Percentiles rank a stretch among this genome's conserved stretches.
phyloP scores from a whole-genome alignment of 1,284 basidiomycete genomes.

The Ceratobasidium papillatum region DNA sequence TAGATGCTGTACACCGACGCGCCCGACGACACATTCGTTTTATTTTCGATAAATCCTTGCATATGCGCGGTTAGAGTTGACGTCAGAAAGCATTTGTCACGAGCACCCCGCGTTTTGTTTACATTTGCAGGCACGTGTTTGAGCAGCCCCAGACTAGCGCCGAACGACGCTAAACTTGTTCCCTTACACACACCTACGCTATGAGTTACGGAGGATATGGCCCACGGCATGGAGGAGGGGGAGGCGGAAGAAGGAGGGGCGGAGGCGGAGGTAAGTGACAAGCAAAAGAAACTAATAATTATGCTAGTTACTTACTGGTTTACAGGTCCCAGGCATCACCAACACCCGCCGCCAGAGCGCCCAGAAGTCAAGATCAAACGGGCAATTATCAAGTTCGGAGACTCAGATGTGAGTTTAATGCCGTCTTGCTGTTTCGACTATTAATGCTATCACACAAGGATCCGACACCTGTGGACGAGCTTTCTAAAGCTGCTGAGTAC shows the following conservation, averaged over 20 bases:
- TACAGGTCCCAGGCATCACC: conserved; percentile 34
- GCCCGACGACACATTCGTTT: conserved; percentile 1
- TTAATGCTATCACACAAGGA: conserved; percentile 43
- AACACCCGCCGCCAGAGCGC: conserved; percentile 59
- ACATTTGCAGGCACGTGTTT: neutral
- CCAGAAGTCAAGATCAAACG: conserved; percentile 76
- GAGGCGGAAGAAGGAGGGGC: neutral
- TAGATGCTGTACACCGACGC: conserved; percentile 15
- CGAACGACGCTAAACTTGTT: neutral
- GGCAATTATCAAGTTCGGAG: conserved; percentile 77
- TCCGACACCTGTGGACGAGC: conserved; percentile 45
- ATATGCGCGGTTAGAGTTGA: conserved; percentile 3
- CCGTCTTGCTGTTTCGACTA: neutral
- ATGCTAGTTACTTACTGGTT: neutral
- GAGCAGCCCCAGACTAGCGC: conserved; percentile 26
- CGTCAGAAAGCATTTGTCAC: conserved; percentile 32
- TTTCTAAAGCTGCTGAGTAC: conserved; percentile 45
- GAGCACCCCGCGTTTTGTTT: conserved; percentile 1
- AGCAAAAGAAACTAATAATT: neutral
- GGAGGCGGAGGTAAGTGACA: conserved; percentile 20
- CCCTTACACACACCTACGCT: neutral
- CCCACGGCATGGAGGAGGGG: conserved; percentile 31
- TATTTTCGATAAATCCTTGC: conserved; percentile 15
- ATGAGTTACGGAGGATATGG: conserved; percentile 39
- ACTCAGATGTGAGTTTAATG: conserved; percentile 71